These are phyloP conservation scores for Myriosclerotinia curreyana DNA, from an alignment of 2,329 filamentous ascomycete species.

Conservation along the genomic window DNA sequence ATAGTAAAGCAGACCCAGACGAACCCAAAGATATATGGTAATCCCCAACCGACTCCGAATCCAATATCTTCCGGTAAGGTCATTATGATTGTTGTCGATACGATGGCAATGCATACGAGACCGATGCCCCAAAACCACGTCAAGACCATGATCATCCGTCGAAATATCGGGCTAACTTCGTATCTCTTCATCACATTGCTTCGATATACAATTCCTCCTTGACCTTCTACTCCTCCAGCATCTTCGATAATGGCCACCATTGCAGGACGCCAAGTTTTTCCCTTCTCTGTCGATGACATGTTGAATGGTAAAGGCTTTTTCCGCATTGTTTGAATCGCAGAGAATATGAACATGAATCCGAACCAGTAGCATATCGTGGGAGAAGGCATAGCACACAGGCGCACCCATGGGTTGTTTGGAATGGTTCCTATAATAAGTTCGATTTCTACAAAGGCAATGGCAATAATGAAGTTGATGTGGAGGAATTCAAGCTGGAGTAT, in stretches of 20 bases:
- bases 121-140: conserved; percentile 38
- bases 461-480: conserved; percentile 33
- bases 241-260: conserved; percentile 33
- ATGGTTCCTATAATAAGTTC: conserved; percentile 33
- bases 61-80: conserved; percentile 29
- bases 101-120: conserved; percentile 30
- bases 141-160: conserved; percentile 32
- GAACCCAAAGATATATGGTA: conserved; percentile 30
- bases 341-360: conserved; percentile 30
- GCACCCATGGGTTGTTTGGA: conserved; percentile 29
- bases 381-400: conserved; percentile 35
- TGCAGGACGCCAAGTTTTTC: conserved; percentile 31
- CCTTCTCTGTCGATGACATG: conserved; percentile 36
- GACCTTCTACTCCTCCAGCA: conserved; percentile 32
- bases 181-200: conserved; percentile 33
- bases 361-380: conserved; percentile 34
- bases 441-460: conserved; percentile 32
- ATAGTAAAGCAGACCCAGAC: conserved; percentile 28
- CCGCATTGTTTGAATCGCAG: conserved; percentile 30
- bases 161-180: conserved; percentile 32
- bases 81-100: conserved; percentile 33
- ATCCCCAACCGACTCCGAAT: conserved; percentile 36
- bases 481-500: conserved; percentile 30
- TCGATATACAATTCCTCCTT: conserved; percentile 33
- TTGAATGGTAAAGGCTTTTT: conserved; percentile 31